Percentiles rank a stretch among this genome's conserved stretches.
phyloP scores from a whole-genome alignment of 2,329 filamentous ascomycete species.

The Fusarium poae region DNA sequence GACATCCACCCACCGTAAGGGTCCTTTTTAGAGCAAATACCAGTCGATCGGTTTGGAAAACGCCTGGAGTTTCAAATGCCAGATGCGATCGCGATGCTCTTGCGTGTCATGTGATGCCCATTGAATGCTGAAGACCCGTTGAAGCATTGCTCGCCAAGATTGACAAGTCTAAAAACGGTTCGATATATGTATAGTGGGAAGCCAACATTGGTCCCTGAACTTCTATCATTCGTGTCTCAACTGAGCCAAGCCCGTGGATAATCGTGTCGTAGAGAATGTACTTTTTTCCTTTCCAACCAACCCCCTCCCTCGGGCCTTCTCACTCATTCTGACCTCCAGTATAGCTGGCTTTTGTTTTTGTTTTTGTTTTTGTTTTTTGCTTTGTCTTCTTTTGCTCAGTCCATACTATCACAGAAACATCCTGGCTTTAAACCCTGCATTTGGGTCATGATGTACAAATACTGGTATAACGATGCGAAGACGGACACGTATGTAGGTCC shows the following conservation, averaged over 20 bases:
- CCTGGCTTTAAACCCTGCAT: constrained; percentile 37
- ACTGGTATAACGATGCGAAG: constrained; percentile 24
- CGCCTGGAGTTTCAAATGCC: constrained; percentile 25
- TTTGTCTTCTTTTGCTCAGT: constrained; percentile 7
- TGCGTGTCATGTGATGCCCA: constrained; percentile 40
- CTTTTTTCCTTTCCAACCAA: constrained; percentile 7
- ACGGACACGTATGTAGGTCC: constrained; percentile 20
- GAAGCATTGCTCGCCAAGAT: constrained; percentile 19
- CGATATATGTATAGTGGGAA: constrained; percentile 37
- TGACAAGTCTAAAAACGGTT: constrained; percentile 26
- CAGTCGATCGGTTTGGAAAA: constrained; percentile 16
- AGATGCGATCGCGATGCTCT: constrained; percentile 18
- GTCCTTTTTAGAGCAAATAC: constrained; percentile 14
- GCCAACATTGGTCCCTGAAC: constrained; percentile 8
- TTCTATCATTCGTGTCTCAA: constrained; percentile 2
- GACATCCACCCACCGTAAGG: constrained; percentile 26
- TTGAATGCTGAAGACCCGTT: constrained; percentile 8
- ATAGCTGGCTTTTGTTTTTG: constrained; percentile 12
- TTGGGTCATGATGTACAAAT: constrained; percentile 27
- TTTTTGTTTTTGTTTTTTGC: no score
- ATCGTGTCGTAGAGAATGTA: background rate
- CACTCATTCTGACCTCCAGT: constrained; percentile 15
- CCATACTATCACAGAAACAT: constrained; percentile 1
- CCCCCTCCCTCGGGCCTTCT: constrained; percentile 15
- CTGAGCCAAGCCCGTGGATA: background rate